A percentile compares a stretch with the other conserved stretches of the same genome.
phyloP scores from a whole-genome alignment of 2,329 filamentous ascomycete genomes.

The Scedosporium apiospermum region DNA sequence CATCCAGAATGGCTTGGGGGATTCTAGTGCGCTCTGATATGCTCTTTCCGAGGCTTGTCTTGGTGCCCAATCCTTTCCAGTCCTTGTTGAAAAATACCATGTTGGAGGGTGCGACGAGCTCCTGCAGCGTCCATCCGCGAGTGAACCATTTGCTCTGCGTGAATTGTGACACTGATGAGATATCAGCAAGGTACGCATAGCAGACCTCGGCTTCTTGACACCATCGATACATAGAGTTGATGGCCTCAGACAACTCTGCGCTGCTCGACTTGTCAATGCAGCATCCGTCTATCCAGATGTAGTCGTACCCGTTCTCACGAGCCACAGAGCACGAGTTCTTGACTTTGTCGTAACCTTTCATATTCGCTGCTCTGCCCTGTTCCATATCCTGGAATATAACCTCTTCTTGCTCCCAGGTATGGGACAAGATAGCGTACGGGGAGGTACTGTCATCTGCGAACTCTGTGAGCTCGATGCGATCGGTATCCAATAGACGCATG shows the following conservation, averaged over 20 bases:
- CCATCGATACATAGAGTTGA: constrained; percentile 22
- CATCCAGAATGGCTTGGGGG: not conserved
- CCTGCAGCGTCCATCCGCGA: constrained; percentile 53
- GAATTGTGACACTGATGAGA: constrained; percentile 6
- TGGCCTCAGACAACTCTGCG: constrained; percentile 16
- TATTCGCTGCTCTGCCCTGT: not conserved
- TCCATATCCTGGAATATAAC: constrained; percentile 16
- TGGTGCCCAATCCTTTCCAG: constrained; percentile 19
- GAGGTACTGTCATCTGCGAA: constrained; percentile 9
- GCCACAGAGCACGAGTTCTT: not conserved
- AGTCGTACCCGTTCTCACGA: constrained; percentile 9
- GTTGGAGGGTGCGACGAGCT: constrained; percentile 43
- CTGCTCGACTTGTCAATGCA: constrained; percentile 23
- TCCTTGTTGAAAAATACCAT: constrained; percentile 19
- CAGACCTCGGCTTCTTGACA: constrained; percentile 16
- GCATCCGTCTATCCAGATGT: constrained; percentile 22
- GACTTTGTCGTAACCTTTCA: constrained; percentile 5
- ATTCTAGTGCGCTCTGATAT: constrained; percentile 10
- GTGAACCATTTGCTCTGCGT: constrained; percentile 20
- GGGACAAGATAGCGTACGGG: constrained; percentile 19
- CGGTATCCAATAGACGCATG: constrained; percentile 11
- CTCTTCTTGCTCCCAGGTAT: constrained; percentile 19
- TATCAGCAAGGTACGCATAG: constrained; percentile 16
- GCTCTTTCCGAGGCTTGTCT: constrained; percentile 13
- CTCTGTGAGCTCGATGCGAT: constrained; percentile 3